Evolutionary conservation across 352 stramenopile species (phyloP).

Genomic region (Phytophthora lateralis): DNA sequence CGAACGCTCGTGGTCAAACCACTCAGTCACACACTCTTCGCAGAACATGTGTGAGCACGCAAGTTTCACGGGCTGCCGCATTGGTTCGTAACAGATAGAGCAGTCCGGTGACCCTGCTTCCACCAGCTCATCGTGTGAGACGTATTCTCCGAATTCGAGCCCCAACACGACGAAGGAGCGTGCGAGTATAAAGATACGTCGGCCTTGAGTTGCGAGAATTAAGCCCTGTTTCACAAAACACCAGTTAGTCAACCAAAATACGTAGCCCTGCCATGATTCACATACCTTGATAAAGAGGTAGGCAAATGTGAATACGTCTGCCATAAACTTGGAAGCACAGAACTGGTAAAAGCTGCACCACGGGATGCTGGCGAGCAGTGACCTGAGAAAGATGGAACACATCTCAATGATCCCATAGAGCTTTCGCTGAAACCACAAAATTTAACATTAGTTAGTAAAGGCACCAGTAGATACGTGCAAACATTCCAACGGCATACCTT

Average conservation of each 20-base stretch:
- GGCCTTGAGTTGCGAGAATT: slow-evolving; percentile 59
- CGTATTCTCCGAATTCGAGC: slow-evolving; percentile 74
- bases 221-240: slow-evolving; percentile 42
- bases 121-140: slow-evolving; percentile 60
- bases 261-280: neutral
- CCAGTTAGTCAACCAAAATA: slow-evolving; percentile 4
- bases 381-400: slow-evolving; percentile 69
- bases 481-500: slow-evolving; percentile 51
- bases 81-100: slow-evolving; percentile 84
- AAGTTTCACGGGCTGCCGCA: slow-evolving; percentile 76
- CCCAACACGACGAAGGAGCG: slow-evolving; percentile 65
- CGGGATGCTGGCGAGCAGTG: slow-evolving; percentile 58
- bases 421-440: slow-evolving; percentile 49
- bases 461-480: neutral
- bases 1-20: slow-evolving; percentile 85
- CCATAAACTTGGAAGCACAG: slow-evolving; percentile 75
- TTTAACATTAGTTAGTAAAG: slow-evolving; percentile 1
- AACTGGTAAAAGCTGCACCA: slow-evolving; percentile 86
- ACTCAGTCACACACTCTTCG: slow-evolving; percentile 84
- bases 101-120: slow-evolving; percentile 71
- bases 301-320: slow-evolving; percentile 71
- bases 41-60: slow-evolving; percentile 85
- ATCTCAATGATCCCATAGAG: slow-evolving; percentile 82
- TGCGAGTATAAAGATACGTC: slow-evolving; percentile 50
- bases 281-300: slow-evolving; percentile 82